phyloP scores from a whole-genome alignment of 2,329 filamentous ascomycete species.

The Pestalotiopsis sp. region DNA sequence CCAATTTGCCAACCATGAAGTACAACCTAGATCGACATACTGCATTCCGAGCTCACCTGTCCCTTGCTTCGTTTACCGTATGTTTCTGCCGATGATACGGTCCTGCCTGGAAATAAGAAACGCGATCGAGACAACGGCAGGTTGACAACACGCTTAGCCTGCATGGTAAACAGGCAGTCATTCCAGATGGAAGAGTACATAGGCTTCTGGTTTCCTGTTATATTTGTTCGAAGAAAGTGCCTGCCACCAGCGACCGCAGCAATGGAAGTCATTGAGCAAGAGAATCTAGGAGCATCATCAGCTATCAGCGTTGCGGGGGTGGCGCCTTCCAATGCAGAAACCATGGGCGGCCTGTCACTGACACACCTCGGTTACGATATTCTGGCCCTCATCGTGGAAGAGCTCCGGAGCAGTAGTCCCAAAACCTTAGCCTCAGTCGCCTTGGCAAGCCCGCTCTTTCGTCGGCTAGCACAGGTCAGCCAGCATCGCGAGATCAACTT shows the following conservation, averaged over 20 bases:
- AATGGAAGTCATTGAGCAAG: background rate
- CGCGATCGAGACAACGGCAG: too few species aligned
- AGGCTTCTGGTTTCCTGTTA: background rate
- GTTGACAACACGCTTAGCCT: background rate
- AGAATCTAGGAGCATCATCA: background rate
- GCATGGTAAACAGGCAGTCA: background rate
- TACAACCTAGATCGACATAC: too few species aligned
- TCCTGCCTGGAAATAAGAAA: too few species aligned
- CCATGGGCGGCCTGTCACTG: background rate
- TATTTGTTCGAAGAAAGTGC: background rate
- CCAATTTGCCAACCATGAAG: too few species aligned
- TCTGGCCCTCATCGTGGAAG: slow-evolving; percentile 11
- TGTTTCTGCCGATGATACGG: too few species aligned
- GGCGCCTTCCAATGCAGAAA: background rate
- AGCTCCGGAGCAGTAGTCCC: slow-evolving; percentile 11
- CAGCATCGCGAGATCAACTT: slow-evolving; percentile 8
- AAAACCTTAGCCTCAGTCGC: slow-evolving; percentile 3
- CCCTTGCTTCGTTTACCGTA: too few species aligned
- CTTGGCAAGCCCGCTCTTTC: slow-evolving; percentile 6
- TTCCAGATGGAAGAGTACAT: background rate
- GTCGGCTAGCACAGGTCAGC: slow-evolving; percentile 9
- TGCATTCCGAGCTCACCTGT: too few species aligned
- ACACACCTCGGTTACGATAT: slow-evolving; percentile 7
- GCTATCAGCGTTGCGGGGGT: background rate
- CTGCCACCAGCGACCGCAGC: background rate